Evolutionary conservation across 345 rosid genomes (phyloP), one percentile per base, ranked within the genome.

Genomic region (Euclidium syriacum): DNA sequence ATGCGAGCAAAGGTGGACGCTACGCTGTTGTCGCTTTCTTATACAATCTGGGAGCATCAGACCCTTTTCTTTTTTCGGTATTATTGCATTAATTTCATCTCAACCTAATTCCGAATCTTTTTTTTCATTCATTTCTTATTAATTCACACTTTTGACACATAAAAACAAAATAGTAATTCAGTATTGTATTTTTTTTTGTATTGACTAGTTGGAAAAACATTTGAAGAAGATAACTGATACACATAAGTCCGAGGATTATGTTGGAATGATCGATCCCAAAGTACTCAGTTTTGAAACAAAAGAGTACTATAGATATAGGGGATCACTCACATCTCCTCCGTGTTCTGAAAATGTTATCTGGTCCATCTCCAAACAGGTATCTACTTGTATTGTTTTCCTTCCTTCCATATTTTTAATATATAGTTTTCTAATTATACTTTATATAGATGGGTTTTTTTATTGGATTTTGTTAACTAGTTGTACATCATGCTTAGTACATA

Each of bases 291-390:
- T 84, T 2, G 81, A 78, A 15, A 66, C 79, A 55, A 66, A 81
- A 40, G 58, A 73, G 41, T 88, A 85, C 58, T 91, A 74, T 65
- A 78, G 95, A 74, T 88, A 91, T 62, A 8, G 65, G 0, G 98
- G 98, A 25, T 91, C 98, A 46, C 95, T 91, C n/a, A 91, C 96
- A 0, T 0, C 68, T 64, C 98, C 96, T 75, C 95, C 96, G 6
- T 91, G 98, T 73, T 73, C 87, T 10, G 77, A 88, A 68, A 77
- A 81, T 62, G 86, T 88, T 16, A 5, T 61, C 7, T 88, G 98
- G 98, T 77, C 81, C 51, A 52, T 91, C 43, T 65, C 82, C 12
- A 72, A 33, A 47, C 72, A 87, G 87, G 97, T 86, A 0, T 10
- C 48, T 36, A 52, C 12, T 29, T 11, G n/a, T n/a, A 0, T 19